Evolutionary conservation across 345 rosid species (phyloP).

Genomic region (Geranium rotundifolium): DNA sequence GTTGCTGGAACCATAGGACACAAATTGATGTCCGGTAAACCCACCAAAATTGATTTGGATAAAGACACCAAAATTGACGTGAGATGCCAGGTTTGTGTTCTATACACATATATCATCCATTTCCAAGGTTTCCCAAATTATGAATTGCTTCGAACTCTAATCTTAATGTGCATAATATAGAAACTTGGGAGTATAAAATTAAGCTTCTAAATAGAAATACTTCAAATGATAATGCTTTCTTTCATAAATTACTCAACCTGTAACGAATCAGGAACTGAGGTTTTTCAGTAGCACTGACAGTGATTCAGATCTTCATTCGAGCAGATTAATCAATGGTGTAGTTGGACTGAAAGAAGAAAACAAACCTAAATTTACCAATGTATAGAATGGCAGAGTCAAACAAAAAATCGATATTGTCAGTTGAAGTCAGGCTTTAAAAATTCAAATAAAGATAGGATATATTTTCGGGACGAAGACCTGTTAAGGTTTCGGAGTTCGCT

Average conservation of each 20-base stretch:
- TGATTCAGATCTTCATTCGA: neutral
- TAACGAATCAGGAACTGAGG: no score
- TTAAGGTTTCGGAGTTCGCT: neutral
- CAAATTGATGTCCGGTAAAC: constrained; percentile 80
- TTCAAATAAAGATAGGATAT: neutral
- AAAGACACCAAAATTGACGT: constrained; percentile 77
- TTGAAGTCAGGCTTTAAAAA: no score
- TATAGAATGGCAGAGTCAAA: no score
- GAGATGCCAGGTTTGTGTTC: constrained; percentile 71
- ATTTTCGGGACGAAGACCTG: neutral
- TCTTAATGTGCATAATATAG: neutral
- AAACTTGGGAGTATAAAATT: no score
- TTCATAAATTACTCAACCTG: neutral
- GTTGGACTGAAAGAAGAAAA: neutral
- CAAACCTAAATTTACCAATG: neutral
- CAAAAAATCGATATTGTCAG: no score
- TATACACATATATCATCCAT: constrained; percentile 5
- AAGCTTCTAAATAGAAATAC: no score
- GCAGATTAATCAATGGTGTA: neutral
- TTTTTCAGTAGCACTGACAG: neutral
- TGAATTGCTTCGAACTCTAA: no score
- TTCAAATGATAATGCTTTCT: no score
- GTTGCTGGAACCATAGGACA: constrained; percentile 93
- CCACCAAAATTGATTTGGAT: constrained; percentile 68
- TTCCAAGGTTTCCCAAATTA: neutral